Evolutionary conservation across 129 eudicot genomes (phyloP), one percentile per base, ranked within the genome.

Genomic region (Erigeron canadensis): DNA sequence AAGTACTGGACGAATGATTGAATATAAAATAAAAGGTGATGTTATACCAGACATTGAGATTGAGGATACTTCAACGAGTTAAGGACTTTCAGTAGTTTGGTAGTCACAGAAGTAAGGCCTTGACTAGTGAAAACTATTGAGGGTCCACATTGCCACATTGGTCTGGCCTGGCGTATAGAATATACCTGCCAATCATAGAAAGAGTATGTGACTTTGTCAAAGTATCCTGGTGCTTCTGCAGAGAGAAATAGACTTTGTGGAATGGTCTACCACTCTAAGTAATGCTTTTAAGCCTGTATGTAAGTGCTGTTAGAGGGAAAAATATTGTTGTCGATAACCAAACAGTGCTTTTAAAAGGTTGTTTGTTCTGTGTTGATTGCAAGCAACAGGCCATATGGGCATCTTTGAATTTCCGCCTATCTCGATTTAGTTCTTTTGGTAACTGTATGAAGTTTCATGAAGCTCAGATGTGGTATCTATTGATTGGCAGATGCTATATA

Each of bases 61-160:
- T 6, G 58, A 17, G 58, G 58, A 53, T 3, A 53, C 58, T 16
- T 53, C 18, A 16, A 53, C 58, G 18, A 6, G 58, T n/a, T 53
- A 53, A 53, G 58, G 10, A 53, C 58, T 7, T 51, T 7, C 57
- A 51, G 57, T 15, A 51, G 22, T 51, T 51, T 17, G 2, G 58
- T 53, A 53, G 58, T 53, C 58, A 53, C 58, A n/a, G 58, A 53
- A 16, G 58, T 53, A 51, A 51, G 58, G 58, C 58, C 22, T 53
- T 10, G 58, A 22, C 23, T 2, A 53, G 58, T 53, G 23, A 53
- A 9, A 1, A 1, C 10, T 53, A 9, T 53, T 53, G 23, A n/a
- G 58, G 58, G 16, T 53, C 18, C 58, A 53, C 58, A n/a, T 16
- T 17, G n/a, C n/a, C n/a, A n/a, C n/a, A n/a, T n/a, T n/a, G n/a